Evolutionary conservation across 306 rosid species (phyloP).

Genomic region (Prunus padus): DNA sequence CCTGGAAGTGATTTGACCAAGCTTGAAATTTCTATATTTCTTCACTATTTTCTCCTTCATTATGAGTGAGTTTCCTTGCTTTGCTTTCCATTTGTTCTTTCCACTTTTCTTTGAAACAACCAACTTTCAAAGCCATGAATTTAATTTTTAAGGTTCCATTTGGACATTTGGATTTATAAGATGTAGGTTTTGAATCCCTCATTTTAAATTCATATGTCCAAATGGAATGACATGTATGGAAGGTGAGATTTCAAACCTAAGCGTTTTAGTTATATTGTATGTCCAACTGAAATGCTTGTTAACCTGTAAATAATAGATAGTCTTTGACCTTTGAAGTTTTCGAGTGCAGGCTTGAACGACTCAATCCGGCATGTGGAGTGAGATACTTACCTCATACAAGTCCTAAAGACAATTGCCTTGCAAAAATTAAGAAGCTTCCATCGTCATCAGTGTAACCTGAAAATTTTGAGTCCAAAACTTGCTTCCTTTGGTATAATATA

Average conservation of each 20-base stretch:
- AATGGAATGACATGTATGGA: neutral
- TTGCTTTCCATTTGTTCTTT: neutral
- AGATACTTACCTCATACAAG: constrained; percentile 34
- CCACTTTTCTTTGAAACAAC: neutral
- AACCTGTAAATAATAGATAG: neutral
- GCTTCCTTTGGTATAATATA: neutral
- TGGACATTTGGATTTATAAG: neutral
- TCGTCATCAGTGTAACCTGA: neutral
- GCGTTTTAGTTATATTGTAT: neutral
- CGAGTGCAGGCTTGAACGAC: constrained; percentile 42
- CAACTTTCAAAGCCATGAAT: neutral
- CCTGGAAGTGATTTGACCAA: constrained; percentile 49
- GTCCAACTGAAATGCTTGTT: neutral
- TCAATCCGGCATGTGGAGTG: constrained; percentile 29
- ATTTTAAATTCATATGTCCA: neutral
- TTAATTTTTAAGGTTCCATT: neutral
- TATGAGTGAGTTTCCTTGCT: constrained; percentile 38
- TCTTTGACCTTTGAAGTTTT: neutral
- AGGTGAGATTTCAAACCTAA: neutral
- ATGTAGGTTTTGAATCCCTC: neutral
- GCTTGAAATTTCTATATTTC: constrained; percentile 44
- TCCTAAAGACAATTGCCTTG: constrained; percentile 48
- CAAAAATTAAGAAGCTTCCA: constrained; percentile 25
- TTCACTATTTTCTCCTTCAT: constrained; percentile 53
- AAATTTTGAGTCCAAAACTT: neutral